Conservation (phyloP, 2,329 filamentous ascomycete genomes). For the Alternaria gansuensis region DNA sequence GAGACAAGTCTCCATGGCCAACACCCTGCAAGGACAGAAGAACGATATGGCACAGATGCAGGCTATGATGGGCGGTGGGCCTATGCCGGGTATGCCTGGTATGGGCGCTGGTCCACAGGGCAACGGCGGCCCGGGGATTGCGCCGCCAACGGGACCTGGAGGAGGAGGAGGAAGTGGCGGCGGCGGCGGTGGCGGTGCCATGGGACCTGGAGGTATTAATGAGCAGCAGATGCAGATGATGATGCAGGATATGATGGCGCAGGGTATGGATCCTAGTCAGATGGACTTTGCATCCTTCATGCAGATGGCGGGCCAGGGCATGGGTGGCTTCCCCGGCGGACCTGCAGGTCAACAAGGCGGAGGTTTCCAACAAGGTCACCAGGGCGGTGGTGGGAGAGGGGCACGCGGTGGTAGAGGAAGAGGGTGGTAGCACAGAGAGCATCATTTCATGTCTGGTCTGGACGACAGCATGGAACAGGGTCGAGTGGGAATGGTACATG, state of each 20-base stretch:
- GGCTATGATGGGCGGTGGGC: constrained; percentile 59
- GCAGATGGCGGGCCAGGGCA: constrained; percentile 48
- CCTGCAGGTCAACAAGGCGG: constrained; percentile 39
- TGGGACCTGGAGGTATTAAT: constrained; percentile 53
- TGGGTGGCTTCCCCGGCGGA: constrained; percentile 39
- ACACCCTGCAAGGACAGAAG: constrained; percentile 83
- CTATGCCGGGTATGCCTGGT: constrained; percentile 40
- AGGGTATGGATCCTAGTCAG: constrained; percentile 54
- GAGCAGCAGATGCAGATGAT: constrained; percentile 68
- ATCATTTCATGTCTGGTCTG: not conserved
- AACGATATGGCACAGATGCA: constrained; percentile 70
- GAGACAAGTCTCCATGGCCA: constrained; percentile 82
- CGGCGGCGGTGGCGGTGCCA: constrained; percentile 13
- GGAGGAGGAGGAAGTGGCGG: constrained; percentile 2
- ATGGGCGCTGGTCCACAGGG: constrained; percentile 32
- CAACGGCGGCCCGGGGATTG: constrained; percentile 29
- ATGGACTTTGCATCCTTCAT: constrained; percentile 50
- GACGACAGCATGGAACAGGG: not conserved
- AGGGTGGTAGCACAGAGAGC: constrained; percentile 30
- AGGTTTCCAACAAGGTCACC: constrained; percentile 42
- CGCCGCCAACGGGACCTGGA: constrained; percentile 46
- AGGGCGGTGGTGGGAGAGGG: constrained; percentile 42
- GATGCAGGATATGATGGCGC: constrained; percentile 63
- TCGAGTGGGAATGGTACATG: constrained; percentile 5
- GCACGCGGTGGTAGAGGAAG: constrained; percentile 38